Evolutionary conservation across 768 basidiomycete species (phyloP).

Genomic region (Suillus weaverae): DNA sequence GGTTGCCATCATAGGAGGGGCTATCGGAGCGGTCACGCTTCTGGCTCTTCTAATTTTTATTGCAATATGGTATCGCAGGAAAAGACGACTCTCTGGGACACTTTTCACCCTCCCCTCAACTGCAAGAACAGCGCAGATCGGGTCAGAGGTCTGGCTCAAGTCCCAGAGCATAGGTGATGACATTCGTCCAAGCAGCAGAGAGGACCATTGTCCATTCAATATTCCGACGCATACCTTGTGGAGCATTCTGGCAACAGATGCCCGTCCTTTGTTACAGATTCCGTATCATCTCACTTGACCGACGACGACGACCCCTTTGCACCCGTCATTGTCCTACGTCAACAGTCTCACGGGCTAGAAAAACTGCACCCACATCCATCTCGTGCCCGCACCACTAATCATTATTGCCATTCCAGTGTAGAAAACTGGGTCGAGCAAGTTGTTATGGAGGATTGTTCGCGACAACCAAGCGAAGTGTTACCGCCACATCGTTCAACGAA

Average conservation of each 20-base stretch:
- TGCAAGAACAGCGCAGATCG: not conserved
- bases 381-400: not conserved
- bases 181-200: not conserved
- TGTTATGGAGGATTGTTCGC: not conserved
- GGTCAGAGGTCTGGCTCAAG: no score
- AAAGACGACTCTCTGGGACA: not conserved
- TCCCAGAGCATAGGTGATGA: not conserved
- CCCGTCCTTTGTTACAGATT: not conserved
- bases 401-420: not conserved
- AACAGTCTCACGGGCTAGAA: not conserved
- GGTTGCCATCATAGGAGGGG: not conserved
- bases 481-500: slow-evolving; percentile 6
- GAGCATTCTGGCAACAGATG: not conserved
- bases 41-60: not conserved
- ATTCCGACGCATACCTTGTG: not conserved
- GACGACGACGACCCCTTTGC: not conserved
- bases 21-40: not conserved
- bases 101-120: not conserved
- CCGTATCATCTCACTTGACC: not conserved
- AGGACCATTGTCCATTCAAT: not conserved
- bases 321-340: not conserved
- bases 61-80: not conserved
- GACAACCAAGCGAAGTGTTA: slow-evolving; percentile 2
- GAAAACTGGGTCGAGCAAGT: slow-evolving; percentile 3
- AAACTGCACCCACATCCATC: not conserved